phyloP scores from a whole-genome alignment of 1,284 basidiomycete species.

The Papiliotrema flavescens region DNA sequence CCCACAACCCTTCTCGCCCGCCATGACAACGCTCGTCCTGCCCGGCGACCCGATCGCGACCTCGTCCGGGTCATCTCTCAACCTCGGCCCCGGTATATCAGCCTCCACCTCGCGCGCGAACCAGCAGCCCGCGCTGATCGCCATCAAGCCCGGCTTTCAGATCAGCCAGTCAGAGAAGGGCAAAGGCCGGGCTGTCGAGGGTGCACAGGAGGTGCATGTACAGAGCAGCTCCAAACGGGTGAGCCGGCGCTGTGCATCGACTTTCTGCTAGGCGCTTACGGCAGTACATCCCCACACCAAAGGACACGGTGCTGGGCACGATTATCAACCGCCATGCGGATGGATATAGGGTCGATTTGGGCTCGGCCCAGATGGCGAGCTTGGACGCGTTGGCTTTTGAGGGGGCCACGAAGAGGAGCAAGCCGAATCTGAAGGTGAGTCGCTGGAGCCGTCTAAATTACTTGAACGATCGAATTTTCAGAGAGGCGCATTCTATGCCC shows the following conservation, averaged over 20 bases:
- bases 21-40: constrained; percentile 34
- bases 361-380: constrained; percentile 49
- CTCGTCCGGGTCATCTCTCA: constrained; percentile 25
- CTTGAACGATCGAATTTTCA: too few relatives aligned
- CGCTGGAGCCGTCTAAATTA: too few relatives aligned
- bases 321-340: constrained; percentile 52
- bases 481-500: too few relatives aligned
- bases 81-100: constrained; percentile 42
- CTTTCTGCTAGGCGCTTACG: neutral
- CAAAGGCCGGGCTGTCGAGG: constrained; percentile 18
- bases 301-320: constrained; percentile 53
- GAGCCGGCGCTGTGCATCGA: constrained; percentile 2
- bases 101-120: constrained; percentile 4
- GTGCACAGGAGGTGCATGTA: constrained; percentile 23
- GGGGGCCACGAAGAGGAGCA: constrained; percentile 53
- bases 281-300: constrained; percentile 52
- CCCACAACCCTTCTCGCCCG: neutral
- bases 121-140: constrained; percentile 18
- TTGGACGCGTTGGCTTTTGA: constrained; percentile 55
- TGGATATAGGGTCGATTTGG: constrained; percentile 54
- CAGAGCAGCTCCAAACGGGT: constrained; percentile 45
- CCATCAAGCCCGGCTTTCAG: constrained; percentile 40
- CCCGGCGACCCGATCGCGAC: constrained; percentile 41
- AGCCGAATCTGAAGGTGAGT: constrained; percentile 53
- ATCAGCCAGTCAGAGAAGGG: constrained; percentile 26